phyloP scores from a whole-genome alignment of 1,139 yeast genomes.

The Geotrichum aggregatum region DNA sequence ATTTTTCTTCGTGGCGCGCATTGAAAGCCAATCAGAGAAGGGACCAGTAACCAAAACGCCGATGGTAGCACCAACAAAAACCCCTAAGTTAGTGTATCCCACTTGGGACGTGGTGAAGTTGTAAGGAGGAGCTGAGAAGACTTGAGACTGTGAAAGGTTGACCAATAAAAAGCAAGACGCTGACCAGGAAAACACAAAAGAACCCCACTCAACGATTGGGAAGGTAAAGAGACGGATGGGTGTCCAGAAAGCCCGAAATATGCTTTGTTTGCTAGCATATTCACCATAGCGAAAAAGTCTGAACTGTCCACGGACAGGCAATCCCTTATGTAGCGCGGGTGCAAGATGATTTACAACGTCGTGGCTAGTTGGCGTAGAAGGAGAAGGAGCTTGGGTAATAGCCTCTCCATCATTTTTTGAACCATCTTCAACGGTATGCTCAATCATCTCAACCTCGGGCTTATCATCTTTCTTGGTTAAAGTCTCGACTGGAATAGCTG shows the following conservation, averaged over 20 bases:
- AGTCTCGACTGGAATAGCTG: slow-evolving; percentile 23
- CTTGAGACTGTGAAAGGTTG: slow-evolving; percentile 56
- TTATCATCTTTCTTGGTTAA: background rate
- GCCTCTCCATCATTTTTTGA: background rate
- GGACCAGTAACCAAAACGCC: slow-evolving; percentile 59
- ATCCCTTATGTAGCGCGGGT: slow-evolving; percentile 38
- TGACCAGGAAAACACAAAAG: slow-evolving; percentile 58
- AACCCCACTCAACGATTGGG: slow-evolving; percentile 62
- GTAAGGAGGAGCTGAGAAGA: slow-evolving; percentile 53
- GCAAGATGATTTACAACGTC: background rate
- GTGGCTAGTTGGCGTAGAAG: background rate
- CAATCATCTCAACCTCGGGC: background rate
- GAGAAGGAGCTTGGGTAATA: too few relatives aligned
- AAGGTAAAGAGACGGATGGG: slow-evolving; percentile 34
- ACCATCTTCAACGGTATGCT: background rate
- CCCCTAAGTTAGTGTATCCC: slow-evolving; percentile 73
- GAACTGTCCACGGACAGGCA: background rate
- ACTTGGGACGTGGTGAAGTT: slow-evolving; percentile 66
- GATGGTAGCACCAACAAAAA: slow-evolving; percentile 66
- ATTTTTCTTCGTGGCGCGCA: slow-evolving; percentile 64
- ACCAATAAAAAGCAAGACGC: slow-evolving; percentile 52
- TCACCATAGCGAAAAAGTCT: slow-evolving; percentile 24
- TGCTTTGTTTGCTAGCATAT: background rate
- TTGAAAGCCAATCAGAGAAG: slow-evolving; percentile 55
- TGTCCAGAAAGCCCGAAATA: slow-evolving; percentile 4